Evolutionary conservation across 352 stramenopile species (phyloP).

Genomic region (Phytopythium oedochilum): DNA sequence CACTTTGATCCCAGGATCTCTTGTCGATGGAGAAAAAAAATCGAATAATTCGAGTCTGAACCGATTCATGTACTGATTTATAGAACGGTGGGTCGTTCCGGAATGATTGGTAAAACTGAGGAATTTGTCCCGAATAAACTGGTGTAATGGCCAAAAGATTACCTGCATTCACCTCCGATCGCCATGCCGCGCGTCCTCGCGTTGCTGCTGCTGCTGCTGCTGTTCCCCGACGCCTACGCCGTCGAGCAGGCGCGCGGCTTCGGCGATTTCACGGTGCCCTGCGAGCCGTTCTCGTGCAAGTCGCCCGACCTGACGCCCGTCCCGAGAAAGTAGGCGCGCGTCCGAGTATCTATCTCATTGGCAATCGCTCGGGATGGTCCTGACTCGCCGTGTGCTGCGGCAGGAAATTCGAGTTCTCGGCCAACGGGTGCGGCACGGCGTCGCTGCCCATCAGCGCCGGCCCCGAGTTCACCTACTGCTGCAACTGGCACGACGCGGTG

Average conservation of each 20-base stretch:
- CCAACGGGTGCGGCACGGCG: conserved; percentile 71
- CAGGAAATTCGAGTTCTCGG: conserved; percentile 68
- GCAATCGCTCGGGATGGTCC: too few species aligned
- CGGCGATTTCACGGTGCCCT: conserved; percentile 32
- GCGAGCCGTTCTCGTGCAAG: conserved; percentile 33
- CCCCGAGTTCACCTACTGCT: conserved; percentile 63
- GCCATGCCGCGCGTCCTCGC: not conserved
- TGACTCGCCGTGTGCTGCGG: not conserved
- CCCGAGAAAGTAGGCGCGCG: conserved; percentile 20
- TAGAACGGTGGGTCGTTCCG: too few species aligned
- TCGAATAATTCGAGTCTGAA: too few species aligned
- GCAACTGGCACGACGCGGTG: conserved; percentile 80
- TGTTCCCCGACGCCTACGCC: not conserved
- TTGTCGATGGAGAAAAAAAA: too few species aligned
- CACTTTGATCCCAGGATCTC: too few species aligned
- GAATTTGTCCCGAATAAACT: too few species aligned
- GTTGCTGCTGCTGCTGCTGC: not conserved
- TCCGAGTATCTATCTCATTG: too few species aligned
- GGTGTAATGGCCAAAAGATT: too few species aligned
- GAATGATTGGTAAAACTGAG: too few species aligned
- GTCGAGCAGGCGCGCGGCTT: conserved; percentile 5
- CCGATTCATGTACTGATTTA: too few species aligned
- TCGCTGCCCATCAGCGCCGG: conserved; percentile 40
- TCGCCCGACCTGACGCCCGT: conserved; percentile 13
- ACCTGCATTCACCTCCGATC: too few species aligned